These are phyloP conservation scores for Penicillium fimorum DNA, from an alignment of 495 filamentous ascomycete genomes.

Conservation along the genomic window DNA sequence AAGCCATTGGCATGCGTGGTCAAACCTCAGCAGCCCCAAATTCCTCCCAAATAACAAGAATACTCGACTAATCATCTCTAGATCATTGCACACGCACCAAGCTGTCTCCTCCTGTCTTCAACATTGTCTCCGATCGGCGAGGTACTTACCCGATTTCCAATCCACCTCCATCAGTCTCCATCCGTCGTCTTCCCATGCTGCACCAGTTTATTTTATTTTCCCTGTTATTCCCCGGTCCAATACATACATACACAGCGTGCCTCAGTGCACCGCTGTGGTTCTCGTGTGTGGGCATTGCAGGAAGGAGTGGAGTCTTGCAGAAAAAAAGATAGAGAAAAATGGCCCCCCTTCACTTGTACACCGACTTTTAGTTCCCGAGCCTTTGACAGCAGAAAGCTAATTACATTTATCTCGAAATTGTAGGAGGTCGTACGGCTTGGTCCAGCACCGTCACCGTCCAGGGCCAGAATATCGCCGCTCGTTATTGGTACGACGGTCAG, in stretches of 20 bases:
- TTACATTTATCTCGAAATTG: conserved; percentile 19
- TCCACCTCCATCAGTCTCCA: background rate
- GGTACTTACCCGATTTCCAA: conserved; percentile 48
- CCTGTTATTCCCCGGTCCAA: background rate
- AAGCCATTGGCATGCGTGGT: conserved; percentile 24
- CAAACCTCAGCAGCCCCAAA: background rate
- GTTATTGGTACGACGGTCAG: conserved; percentile 90
- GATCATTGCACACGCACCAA: conserved; percentile 60
- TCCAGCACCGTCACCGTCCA: conserved; percentile 66
- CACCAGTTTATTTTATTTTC: conserved; percentile 2
- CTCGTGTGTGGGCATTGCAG: conserved; percentile 26
- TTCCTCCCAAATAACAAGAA: background rate
- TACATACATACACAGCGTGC: background rate
- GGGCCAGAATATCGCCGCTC: conserved; percentile 57
- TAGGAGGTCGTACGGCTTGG: conserved; percentile 91
- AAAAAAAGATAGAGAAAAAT: conserved; percentile 17
- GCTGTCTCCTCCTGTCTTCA: conserved; percentile 58
- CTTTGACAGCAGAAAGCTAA: conserved; percentile 30
- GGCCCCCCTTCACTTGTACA: conserved; percentile 26
- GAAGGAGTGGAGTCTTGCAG: conserved; percentile 30
- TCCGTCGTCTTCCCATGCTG: conserved; percentile 6
- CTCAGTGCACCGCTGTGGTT: conserved; percentile 11
- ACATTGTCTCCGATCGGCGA: conserved; percentile 75
- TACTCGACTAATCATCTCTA: conserved; percentile 34
- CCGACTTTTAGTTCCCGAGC: conserved; percentile 38